Evolutionary conservation across 2,329 filamentous ascomycete genomes (phyloP).

Genomic region (Calonectria multiphialidica): DNA sequence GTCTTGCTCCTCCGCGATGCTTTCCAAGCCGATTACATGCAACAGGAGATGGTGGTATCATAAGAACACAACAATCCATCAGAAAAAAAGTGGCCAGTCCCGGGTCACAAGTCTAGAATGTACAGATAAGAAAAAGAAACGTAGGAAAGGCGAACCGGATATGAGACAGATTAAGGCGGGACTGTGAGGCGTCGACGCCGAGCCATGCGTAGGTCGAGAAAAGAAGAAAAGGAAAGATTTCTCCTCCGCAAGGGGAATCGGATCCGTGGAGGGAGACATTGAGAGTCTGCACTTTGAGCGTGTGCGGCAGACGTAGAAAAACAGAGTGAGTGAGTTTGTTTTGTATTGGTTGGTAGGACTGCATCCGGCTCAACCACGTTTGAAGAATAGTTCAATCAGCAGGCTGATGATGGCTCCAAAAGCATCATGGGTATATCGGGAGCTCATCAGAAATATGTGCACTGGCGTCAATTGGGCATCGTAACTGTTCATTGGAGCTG

Average conservation of each 20-base stretch:
- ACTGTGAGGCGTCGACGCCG: slow-evolving; percentile 44
- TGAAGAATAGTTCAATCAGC: slow-evolving; percentile 7
- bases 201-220: slow-evolving; percentile 42
- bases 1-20: slow-evolving; percentile 29
- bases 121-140: slow-evolving; percentile 44
- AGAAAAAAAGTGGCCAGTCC: slow-evolving; percentile 43
- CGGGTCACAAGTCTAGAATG: slow-evolving; percentile 50
- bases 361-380: slow-evolving; percentile 13
- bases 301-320: slow-evolving; percentile 9
- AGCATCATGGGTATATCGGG: slow-evolving; percentile 36
- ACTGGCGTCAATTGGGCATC: slow-evolving; percentile 29
- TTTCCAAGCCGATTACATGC: slow-evolving; percentile 46
- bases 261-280: slow-evolving; percentile 11
- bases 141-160: slow-evolving; percentile 40
- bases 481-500: slow-evolving; percentile 32
- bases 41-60: slow-evolving; percentile 48
- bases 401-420: slow-evolving; percentile 18
- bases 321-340: slow-evolving; percentile 26
- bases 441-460: slow-evolving; percentile 26
- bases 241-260: neutral
- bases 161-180: slow-evolving; percentile 50
- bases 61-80: slow-evolving; percentile 41
- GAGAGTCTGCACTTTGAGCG: slow-evolving; percentile 18
- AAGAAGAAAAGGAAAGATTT: slow-evolving; percentile 29
- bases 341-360: neutral